A percentile compares a stretch with the other conserved stretches of the same genome.
Conservation (phyloP, 1,284 basidiomycete genomes). For the Meira nashicola region DNA sequence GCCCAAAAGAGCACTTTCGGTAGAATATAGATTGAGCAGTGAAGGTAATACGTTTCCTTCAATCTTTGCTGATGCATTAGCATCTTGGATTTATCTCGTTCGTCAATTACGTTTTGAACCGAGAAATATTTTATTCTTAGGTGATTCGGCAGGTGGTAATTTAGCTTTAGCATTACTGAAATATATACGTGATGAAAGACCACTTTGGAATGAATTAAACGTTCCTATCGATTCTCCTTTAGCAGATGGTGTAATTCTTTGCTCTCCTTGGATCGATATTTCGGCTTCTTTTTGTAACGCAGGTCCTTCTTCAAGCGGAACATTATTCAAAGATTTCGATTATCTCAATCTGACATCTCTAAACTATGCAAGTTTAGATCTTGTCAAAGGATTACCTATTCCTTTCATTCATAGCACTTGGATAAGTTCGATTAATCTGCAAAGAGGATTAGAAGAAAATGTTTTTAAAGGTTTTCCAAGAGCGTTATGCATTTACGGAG, state of each 20-base stretch:
- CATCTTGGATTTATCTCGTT: constrained; percentile 44
- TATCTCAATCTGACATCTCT: background rate
- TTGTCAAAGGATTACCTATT: background rate
- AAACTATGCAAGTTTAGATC: background rate
- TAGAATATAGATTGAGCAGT: constrained; percentile 8
- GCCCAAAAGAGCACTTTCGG: constrained; percentile 1
- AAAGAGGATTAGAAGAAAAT: background rate
- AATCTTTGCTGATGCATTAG: constrained; percentile 36
- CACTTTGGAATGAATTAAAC: constrained; percentile 7
- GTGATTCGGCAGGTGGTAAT: constrained; percentile 65
- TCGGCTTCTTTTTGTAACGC: constrained; percentile 2
- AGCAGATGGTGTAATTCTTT: constrained; percentile 5
- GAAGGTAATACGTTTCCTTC: constrained; percentile 1
- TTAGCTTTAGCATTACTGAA: constrained; percentile 6
- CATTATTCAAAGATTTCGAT: background rate
- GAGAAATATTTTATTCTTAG: constrained; percentile 63
- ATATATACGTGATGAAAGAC: constrained; percentile 10
- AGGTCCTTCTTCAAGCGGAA: background rate
- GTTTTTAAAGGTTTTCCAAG: constrained; percentile 6
- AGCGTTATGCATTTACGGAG: background rate
- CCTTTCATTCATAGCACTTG: background rate
- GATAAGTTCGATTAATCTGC: background rate
- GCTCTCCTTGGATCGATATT: constrained; percentile 8
- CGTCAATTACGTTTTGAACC: constrained; percentile 31
- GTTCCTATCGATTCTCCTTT: background rate